Conservation (phyloP, 2,329 filamentous ascomycete genomes). For the Pseudogymnoascus pannorum region DNA sequence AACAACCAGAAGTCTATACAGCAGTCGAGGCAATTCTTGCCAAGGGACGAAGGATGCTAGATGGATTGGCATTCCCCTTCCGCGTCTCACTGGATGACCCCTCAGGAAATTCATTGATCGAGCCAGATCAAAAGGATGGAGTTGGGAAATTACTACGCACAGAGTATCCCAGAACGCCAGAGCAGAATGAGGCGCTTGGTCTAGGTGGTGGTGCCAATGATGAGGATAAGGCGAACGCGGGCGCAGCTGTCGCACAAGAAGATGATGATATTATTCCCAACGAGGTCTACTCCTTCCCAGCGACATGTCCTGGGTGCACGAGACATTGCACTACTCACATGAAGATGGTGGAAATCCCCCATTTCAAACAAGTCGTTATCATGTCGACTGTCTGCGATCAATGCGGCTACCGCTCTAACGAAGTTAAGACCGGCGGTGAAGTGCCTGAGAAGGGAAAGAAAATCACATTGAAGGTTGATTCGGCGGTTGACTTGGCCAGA, state of each 20-base stretch:
- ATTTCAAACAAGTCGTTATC: slow-evolving; percentile 95
- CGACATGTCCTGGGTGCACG: slow-evolving; percentile 84
- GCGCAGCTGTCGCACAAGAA: slow-evolving; percentile 33
- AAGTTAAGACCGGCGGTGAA: slow-evolving; percentile 94
- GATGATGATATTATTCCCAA: slow-evolving; percentile 84
- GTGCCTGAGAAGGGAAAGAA: slow-evolving; percentile 79
- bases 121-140: slow-evolving; percentile 71
- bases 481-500: slow-evolving; percentile 66
- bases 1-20: slow-evolving; percentile 67
- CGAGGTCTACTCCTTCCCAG: slow-evolving; percentile 87
- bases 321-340: slow-evolving; percentile 85
- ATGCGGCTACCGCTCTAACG: slow-evolving; percentile 91
- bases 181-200: slow-evolving; percentile 82
- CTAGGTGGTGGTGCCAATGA: slow-evolving; percentile 58
- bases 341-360: slow-evolving; percentile 97
- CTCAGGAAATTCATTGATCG: slow-evolving; percentile 93
- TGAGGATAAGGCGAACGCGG: slow-evolving; percentile 36
- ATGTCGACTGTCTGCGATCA: slow-evolving; percentile 90
- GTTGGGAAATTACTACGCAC: slow-evolving; percentile 84
- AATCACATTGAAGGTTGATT: slow-evolving; percentile 69
- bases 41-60: slow-evolving; percentile 69
- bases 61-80: slow-evolving; percentile 76
- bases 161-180: slow-evolving; percentile 73
- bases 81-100: slow-evolving; percentile 82
- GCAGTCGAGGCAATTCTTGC: slow-evolving; percentile 73